Evolutionary conservation across 2,329 filamentous ascomycete genomes (phyloP), one percentile per base, ranked within the genome.

Genomic region (Colletotrichum spaethianum): DNA sequence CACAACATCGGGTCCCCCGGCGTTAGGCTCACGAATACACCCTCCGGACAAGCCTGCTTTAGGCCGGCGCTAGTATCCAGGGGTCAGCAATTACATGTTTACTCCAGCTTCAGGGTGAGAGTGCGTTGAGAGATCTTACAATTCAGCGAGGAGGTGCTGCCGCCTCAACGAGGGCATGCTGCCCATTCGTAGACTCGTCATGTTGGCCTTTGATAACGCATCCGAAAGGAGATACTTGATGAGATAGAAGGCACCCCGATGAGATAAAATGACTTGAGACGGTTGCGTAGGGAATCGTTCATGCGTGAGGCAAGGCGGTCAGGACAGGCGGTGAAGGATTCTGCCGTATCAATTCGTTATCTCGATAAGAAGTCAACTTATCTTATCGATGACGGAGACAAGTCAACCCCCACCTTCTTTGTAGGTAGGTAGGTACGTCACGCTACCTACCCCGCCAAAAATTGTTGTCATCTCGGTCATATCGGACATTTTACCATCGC

Each of bases 1-100:
- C 96, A 98, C 60, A 95, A 84, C 20, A 91, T 91, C 23, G 94
- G 91, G 79, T 98, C 93, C 31, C 93, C 93, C 0, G 94, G 94
- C 36, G 93, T 93, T 72, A 98, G 88, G 80, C 90, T 94, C 82
- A 98, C 90, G 83, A 96, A 98, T 73, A 98, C 88, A 64, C 96
- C 96, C 68, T 94, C 91, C 2, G 95, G 95, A 80, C 93, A 95
- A 71, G 92, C 91, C 83, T 94, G 90, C 81, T 93, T 95, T 77
- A 98, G 87, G 73, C 93, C 93, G 73, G 93, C 89, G 82, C 94
- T 97, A 82, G 33, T 63, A 53, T 64, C 46, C 16, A n/a, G 20
- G 23, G 28, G 56, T 72, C 55, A 72, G 70, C 53, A 46, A 50
- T 28, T 53, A 31, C 16, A 50, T 63, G 46, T 23, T 78, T 75